phyloP scores from a whole-genome alignment of 306 rosid genomes.

The Alnus glutinosa region DNA sequence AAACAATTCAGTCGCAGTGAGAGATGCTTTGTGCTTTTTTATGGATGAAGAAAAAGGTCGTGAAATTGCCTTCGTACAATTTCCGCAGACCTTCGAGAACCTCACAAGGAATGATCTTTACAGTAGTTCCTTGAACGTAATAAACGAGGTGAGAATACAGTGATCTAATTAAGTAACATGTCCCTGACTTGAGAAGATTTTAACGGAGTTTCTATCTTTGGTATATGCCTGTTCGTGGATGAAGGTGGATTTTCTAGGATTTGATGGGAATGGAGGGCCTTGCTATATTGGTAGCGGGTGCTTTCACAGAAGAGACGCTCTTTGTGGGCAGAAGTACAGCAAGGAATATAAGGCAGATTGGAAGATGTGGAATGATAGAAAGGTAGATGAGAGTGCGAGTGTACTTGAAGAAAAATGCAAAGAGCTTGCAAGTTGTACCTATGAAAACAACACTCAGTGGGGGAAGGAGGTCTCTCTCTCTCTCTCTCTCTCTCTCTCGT shows the following conservation, averaged over 20 bases:
- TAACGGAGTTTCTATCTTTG: not conserved
- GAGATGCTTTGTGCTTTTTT: not conserved
- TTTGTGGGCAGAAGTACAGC: not conserved
- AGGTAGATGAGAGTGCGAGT: not conserved
- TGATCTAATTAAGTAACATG: not conserved
- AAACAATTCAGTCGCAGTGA: not conserved
- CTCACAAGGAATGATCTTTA: conserved; percentile 4
- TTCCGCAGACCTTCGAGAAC: not conserved
- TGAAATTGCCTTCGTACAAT: conserved; percentile 1
- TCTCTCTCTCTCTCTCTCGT: not conserved
- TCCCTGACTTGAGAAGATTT: not conserved
- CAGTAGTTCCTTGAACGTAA: not conserved
- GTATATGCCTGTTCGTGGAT: not conserved
- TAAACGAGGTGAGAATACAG: not conserved
- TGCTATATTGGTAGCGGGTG: not conserved
- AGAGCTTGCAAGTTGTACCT: not conserved
- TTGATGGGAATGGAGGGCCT: conserved; percentile 4
- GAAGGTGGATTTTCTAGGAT: not conserved
- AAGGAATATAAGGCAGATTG: not conserved
- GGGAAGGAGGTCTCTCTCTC: conserved; percentile 2
- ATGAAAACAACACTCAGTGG: conserved; percentile 6
- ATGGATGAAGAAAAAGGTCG: conserved; percentile 6
- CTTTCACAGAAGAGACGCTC: not conserved
- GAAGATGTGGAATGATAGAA: not conserved
- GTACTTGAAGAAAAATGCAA: not conserved